Conservation (phyloP, 225 moss, liverwort and hornwort species). For the Asterella californica region DNA sequence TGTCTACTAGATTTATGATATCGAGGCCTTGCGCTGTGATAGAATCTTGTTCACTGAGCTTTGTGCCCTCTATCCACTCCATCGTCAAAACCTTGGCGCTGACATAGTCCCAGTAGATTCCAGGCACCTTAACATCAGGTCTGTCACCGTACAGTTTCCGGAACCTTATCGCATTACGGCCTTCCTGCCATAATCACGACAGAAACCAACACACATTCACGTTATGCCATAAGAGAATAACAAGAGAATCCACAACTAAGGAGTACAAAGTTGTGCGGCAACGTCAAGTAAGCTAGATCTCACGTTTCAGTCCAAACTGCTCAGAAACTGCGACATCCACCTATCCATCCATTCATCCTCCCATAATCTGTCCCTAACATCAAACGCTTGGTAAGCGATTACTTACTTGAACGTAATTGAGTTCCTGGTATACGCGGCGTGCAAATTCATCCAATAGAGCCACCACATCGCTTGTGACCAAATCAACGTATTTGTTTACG, state of each 20-base stretch:
- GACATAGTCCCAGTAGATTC: constrained; percentile 67
- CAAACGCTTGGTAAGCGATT: neutral
- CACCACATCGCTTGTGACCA: constrained; percentile 75
- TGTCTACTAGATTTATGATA: constrained; percentile 84
- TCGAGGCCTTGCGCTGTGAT: constrained; percentile 85
- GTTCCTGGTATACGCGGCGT: constrained; percentile 91
- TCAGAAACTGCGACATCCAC: neutral
- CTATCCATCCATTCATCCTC: neutral
- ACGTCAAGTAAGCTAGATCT: neutral
- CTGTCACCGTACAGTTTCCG: constrained; percentile 83
- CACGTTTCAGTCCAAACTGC: neutral
- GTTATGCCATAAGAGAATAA: neutral
- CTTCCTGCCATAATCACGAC: constrained; percentile 56
- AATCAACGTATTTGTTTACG: constrained; percentile 69
- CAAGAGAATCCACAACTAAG: neutral
- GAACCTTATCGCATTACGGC: constrained; percentile 79
- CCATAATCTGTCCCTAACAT: neutral
- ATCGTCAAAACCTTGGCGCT: constrained; percentile 85
- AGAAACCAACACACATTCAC: neutral
- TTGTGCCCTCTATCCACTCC: constrained; percentile 91
- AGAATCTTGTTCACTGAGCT: constrained; percentile 74
- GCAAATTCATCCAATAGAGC: constrained; percentile 77
- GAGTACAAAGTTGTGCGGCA: neutral
- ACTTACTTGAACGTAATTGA: constrained; percentile 84
- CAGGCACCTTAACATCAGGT: constrained; percentile 67